Percentiles rank a stretch among this genome's conserved stretches.
These are phyloP conservation scores for Vaccinium darrowii DNA, from an alignment of 148 eudicot species.

Conservation along the genomic window DNA sequence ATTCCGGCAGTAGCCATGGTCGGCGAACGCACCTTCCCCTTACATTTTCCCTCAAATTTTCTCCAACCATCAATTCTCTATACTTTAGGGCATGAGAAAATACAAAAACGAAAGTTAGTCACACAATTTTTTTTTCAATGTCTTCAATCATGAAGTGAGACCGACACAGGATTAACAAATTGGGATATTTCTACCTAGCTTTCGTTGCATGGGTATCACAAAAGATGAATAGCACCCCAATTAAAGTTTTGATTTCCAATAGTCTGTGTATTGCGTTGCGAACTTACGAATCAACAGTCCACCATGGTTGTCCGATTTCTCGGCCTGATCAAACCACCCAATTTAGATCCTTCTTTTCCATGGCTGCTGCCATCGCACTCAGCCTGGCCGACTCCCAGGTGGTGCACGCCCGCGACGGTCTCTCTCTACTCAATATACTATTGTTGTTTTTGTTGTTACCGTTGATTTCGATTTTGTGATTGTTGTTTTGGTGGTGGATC, in stretches of 20 bases:
- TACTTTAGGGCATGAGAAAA: no score
- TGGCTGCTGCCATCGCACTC: constrained; percentile 49
- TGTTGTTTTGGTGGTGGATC: constrained; percentile 41
- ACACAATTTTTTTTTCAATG: no score
- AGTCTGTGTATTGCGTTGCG: not conserved
- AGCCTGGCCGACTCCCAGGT: constrained; percentile 52
- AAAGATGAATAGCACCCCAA: not conserved
- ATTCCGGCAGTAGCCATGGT: no score
- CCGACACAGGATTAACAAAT: not conserved
- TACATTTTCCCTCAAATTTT: no score
- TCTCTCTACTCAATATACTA: constrained; percentile 53
- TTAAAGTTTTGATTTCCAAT: not conserved
- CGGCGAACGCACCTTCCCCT: no score
- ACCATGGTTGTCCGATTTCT: constrained; percentile 25
- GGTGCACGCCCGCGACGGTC: constrained; percentile 90
- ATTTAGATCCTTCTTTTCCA: not conserved
- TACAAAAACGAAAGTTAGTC: no score
- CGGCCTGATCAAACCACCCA: constrained; percentile 20
- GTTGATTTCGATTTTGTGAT: constrained; percentile 24
- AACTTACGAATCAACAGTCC: not conserved
- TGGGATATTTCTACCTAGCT: not conserved
- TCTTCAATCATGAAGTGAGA: not conserved
- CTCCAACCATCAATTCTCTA: no score
- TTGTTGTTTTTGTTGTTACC: constrained; percentile 19
- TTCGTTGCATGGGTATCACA: not conserved